Base-by-base conservation (phyloP, 2,329 filamentous ascomycete genomes). In the Talaromyces sp. region DNA sequence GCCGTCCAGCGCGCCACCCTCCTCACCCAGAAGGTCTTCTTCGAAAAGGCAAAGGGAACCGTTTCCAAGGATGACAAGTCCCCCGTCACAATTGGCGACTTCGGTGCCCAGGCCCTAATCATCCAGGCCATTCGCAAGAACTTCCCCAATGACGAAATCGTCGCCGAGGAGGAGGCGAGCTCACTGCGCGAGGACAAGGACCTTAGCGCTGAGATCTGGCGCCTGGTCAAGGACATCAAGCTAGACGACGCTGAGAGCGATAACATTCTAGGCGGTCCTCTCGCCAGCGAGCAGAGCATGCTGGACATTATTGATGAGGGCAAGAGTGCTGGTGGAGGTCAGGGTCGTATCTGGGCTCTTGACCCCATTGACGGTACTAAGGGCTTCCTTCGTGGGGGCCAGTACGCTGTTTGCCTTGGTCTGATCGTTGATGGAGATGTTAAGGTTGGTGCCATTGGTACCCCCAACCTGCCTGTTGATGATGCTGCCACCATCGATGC, bases 361-460 rank as follows among this genome's bases (percentile, higher is more conserved):
- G 94, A 99, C 74, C 94, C 94, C 54, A 97, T 99, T 58, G 94
- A 99, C 74, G 94, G 94, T 61, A 99, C 94, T 49, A 96, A 97
- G 78, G 95, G 94, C 27, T 99, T 99, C 78, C 80, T 99, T 55
- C 85, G 95, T 57, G 94, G 94, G 48, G 95, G 92, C 35, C 94
- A 99, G 78, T 99, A 99, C 71, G 95, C 94, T 50, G 91, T 99
- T 49, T 97, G 93, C 70, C 83, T 99, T 4, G 94, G 85, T 32
- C 80, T 99, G 65, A 88, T 99, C 77, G 89, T 96, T 24, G 91
- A 97, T 67, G 94, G 93, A 48, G 86, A 96, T 64, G 91, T 97
- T 65, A 91, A 92, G 72, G 90, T 97, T 56, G 94, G 94, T 62
- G 94, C 96, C 41, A 84, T 99, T 52, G 95, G 91, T 57, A 97